Evolutionary conservation across 768 basidiomycete genomes (phyloP).

Genomic region (Serendipita indica): DNA sequence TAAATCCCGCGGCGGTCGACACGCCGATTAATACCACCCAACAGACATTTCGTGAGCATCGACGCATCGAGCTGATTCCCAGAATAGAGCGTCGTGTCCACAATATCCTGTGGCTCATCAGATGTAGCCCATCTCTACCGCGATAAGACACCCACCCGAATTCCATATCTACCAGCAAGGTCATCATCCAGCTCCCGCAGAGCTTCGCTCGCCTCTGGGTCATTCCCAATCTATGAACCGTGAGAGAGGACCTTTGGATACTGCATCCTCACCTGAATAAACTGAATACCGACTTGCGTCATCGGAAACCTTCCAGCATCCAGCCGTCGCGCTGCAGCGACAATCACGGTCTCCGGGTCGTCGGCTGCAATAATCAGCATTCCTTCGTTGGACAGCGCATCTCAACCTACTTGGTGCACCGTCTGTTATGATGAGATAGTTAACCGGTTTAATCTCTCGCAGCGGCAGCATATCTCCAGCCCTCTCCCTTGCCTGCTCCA

Average conservation of each 20-base stretch:
- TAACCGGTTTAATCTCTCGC: conserved; percentile 36
- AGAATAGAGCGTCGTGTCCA: conserved; percentile 48
- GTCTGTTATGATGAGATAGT: conserved; percentile 48
- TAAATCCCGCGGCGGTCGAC: conserved; percentile 27
- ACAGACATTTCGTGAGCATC: conserved; percentile 42
- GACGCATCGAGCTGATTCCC: conserved; percentile 31
- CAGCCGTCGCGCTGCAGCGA: conserved; percentile 19
- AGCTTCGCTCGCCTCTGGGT: conserved; percentile 22
- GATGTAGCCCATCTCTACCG: background rate
- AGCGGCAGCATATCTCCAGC: conserved; percentile 19
- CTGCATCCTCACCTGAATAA: conserved; percentile 24
- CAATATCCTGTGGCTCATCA: conserved; percentile 38
- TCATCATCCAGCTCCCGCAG: conserved; percentile 42
- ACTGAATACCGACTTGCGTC: conserved; percentile 26
- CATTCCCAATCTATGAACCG: conserved; percentile 33
- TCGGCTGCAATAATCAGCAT: conserved; percentile 11
- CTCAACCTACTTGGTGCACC: no score
- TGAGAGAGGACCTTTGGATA: conserved; percentile 15
- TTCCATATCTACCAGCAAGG: conserved; percentile 27
- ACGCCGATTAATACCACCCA: conserved; percentile 53
- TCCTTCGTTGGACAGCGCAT: conserved; percentile 27
- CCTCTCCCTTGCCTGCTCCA: conserved; percentile 22
- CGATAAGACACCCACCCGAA: conserved; percentile 29
- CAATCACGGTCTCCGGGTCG: conserved; percentile 19
- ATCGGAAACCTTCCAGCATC: conserved; percentile 24